These are phyloP conservation scores for Fusarium luffae DNA, from an alignment of 2,329 filamentous ascomycete genomes.

Conservation along the genomic window DNA sequence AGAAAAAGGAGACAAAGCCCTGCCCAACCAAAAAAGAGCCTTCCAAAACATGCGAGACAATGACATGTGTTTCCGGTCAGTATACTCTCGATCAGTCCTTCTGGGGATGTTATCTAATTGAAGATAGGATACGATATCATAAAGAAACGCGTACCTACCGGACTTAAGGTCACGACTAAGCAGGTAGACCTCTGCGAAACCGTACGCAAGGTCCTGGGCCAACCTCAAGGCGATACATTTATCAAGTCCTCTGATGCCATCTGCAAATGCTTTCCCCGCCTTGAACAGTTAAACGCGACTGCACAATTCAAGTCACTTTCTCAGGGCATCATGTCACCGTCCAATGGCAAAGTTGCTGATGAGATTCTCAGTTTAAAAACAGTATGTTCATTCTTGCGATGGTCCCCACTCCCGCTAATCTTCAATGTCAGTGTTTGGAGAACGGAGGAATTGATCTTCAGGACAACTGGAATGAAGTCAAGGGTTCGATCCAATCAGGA, in stretches of 20 bases:
- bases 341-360: not conserved
- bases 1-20: not conserved
- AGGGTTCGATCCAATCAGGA: not conserved
- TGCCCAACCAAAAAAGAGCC: not conserved
- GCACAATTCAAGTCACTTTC: not conserved
- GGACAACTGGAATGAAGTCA: too few relatives aligned
- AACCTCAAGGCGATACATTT: not conserved
- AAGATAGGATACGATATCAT: accelerated
- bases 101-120: not conserved
- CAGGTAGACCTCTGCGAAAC: not conserved
- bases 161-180: not conserved
- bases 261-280: not conserved
- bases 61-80: not conserved
- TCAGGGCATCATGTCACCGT: not conserved
- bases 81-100: accelerated
- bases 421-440: not conserved
- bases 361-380: not conserved
- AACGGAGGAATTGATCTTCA: accelerated
- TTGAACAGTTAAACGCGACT: accelerated
- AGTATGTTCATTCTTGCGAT: not conserved
- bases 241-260: not conserved
- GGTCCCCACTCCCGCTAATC: accelerated
- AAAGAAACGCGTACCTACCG: not conserved
- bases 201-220: not conserved
- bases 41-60: not conserved